Conservation (phyloP, 176 grass and related monocot species). For the Poa pratensis region DNA sequence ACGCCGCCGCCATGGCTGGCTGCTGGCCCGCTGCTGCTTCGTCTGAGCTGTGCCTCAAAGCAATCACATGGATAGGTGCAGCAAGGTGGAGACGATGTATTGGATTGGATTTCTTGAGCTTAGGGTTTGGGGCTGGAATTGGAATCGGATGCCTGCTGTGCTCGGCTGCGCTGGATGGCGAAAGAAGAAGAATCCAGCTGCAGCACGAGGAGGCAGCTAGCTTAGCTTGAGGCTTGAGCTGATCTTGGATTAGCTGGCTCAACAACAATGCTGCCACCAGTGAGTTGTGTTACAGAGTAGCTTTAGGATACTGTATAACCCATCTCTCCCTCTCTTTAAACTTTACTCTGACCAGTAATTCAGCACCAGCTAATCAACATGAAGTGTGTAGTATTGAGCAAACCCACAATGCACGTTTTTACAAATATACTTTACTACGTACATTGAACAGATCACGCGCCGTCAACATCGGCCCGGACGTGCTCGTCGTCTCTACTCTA, state of each 20-base stretch:
- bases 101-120: neutral
- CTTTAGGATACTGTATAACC: neutral
- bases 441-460: neutral
- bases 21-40: neutral
- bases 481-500: neutral
- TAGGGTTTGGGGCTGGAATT: neutral
- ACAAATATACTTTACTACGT: neutral
- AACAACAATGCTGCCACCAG: neutral
- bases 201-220: constrained; percentile 8
- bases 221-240: neutral
- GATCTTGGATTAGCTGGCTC: neutral
- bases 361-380: neutral
- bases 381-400: neutral
- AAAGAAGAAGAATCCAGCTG: constrained; percentile 1
- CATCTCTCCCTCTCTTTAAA: neutral
- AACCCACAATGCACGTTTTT: constrained; percentile 1
- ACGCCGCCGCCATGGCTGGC: constrained; percentile 42
- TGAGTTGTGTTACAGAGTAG: neutral
- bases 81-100: neutral
- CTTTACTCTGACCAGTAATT: neutral
- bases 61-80: neutral
- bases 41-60: neutral
- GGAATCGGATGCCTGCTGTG: constrained; percentile 4
- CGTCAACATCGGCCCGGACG: neutral
- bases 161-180: neutral